Conservation (phyloP, 2,329 filamentous ascomycete genomes). For the Bipolaris gigantea region DNA sequence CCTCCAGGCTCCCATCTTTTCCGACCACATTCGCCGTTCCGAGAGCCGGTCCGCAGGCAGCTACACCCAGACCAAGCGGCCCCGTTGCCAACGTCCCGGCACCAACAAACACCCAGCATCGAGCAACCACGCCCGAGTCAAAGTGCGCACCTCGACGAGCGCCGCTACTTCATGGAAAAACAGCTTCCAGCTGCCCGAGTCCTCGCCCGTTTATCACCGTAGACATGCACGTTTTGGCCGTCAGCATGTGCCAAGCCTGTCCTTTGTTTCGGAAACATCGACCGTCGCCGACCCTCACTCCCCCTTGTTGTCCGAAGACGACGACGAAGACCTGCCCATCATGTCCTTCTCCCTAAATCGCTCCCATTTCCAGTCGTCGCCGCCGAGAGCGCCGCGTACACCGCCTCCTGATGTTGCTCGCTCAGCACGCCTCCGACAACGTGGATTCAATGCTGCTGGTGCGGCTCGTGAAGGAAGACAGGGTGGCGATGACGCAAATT, state of each 20-base stretch:
- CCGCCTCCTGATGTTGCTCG: slow-evolving; percentile 46
- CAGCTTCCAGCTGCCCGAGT: slow-evolving; percentile 75
- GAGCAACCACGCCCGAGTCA: slow-evolving; percentile 68
- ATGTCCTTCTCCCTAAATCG: slow-evolving; percentile 68
- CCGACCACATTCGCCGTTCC: slow-evolving; percentile 68
- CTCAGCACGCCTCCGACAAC: slow-evolving; percentile 46
- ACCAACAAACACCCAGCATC: slow-evolving; percentile 43
- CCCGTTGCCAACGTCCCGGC: slow-evolving; percentile 34
- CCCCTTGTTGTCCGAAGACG: slow-evolving; percentile 71
- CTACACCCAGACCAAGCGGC: slow-evolving; percentile 45
- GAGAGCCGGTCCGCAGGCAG: slow-evolving; percentile 62
- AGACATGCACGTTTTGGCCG: slow-evolving; percentile 72
- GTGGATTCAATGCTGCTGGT: slow-evolving; percentile 44
- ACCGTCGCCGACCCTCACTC: slow-evolving; percentile 65
- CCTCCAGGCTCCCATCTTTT: slow-evolving; percentile 80
- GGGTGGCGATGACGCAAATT: slow-evolving; percentile 80
- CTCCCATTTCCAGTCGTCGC: slow-evolving; percentile 71
- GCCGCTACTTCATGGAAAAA: slow-evolving; percentile 71
- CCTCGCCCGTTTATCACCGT: slow-evolving; percentile 79
- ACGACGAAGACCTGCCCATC: slow-evolving; percentile 77
- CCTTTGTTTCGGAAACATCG: slow-evolving; percentile 74
- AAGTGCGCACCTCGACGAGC: slow-evolving; percentile 62
- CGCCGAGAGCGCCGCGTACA: slow-evolving; percentile 59
- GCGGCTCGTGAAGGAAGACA: slow-evolving; percentile 56
- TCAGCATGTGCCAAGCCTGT: slow-evolving; percentile 71